Evolutionary conservation across 2,329 filamentous ascomycete species (phyloP), one percentile per base, ranked within the genome.

Genomic region (Camillea tinctor): DNA sequence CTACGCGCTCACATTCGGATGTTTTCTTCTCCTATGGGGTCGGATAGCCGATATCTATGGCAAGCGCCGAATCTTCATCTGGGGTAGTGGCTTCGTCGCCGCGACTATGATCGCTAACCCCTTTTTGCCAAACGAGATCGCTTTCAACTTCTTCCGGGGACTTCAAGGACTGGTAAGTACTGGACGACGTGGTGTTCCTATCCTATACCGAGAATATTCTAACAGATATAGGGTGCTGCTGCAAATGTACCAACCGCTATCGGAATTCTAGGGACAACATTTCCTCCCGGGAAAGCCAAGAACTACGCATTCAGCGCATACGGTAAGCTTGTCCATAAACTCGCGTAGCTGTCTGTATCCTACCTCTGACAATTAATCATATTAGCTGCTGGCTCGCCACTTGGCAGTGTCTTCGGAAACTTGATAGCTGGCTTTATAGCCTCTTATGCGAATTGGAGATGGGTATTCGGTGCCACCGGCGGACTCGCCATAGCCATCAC

Each of bases 221-320:
- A n/a, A 44, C 15, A 51, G 53, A 1, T 40, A 26, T 57, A 84
- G 75, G 88, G 87, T 1, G 85, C 86, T 23, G 88, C 88, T 1
- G 86, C 87, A 17, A 90, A 89, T 68, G 86, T 90, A 0, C 88
- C 88, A 0, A 90, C 88, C 0, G 88, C 88, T 0, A 85, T 91
- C 68, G 88, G 88, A 0, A 90, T 91, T 48, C 72, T 91, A 2
- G 88, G 87, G 0, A 83, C 84, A 1, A 89, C 86, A 0, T 91
- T 91, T 57, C 83, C 84, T 1, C 87, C 87, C 0, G 86, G 88
- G 0, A 87, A 84, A 64, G 84, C 87, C 3, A 90, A 90, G 74
- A 90, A 89, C 66, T 89, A 89, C 69, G 87, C 88, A 1, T 90
- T 91, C 65, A 84, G 84, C 44, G 80, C 82, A 21, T 90, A 88